Evolutionary conservation across 257 asterid species (phyloP).

Genomic region (Jacaranda mimosifolia): DNA sequence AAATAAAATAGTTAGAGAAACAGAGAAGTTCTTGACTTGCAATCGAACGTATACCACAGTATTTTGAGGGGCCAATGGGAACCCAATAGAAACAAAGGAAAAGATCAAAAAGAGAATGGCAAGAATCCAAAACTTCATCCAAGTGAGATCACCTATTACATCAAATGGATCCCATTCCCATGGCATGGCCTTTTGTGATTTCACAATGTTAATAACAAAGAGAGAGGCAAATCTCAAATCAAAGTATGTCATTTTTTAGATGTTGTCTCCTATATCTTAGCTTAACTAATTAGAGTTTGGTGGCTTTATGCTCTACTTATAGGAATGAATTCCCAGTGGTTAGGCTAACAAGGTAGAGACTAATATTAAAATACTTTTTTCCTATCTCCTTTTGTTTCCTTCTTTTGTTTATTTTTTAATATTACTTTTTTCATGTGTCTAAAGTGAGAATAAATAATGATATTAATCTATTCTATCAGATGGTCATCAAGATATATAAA

Average conservation of each 20-base stretch:
- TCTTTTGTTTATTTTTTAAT: too few relatives aligned
- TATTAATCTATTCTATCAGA: too few relatives aligned
- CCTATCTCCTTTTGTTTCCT: too few relatives aligned
- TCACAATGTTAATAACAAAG: not conserved
- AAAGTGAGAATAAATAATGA: not conserved
- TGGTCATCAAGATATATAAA: too few relatives aligned
- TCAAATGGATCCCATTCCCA: slow-evolving; percentile 26
- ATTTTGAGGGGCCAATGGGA: slow-evolving; percentile 14
- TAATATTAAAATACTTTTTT: too few relatives aligned
- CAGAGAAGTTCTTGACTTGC: slow-evolving; percentile 14
- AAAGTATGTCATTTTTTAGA: slow-evolving; percentile 6
- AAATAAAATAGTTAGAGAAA: not conserved
- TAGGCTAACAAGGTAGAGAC: too few relatives aligned
- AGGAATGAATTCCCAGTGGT: too few relatives aligned
- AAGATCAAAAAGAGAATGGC: slow-evolving; percentile 11
- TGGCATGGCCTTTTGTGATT: not conserved
- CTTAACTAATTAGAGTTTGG: too few relatives aligned
- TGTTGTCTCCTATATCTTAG: too few relatives aligned
- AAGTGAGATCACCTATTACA: not conserved
- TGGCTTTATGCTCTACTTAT: too few relatives aligned
- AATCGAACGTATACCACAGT: not conserved
- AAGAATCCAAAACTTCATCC: slow-evolving; percentile 19
- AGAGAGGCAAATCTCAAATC: slow-evolving; percentile 15
- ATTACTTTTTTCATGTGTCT: too few relatives aligned
- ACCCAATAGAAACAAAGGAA: slow-evolving; percentile 18